Evolutionary conservation across 2,329 filamentous ascomycete species (phyloP).

Genomic region (Penicillium brevicompactum): DNA sequence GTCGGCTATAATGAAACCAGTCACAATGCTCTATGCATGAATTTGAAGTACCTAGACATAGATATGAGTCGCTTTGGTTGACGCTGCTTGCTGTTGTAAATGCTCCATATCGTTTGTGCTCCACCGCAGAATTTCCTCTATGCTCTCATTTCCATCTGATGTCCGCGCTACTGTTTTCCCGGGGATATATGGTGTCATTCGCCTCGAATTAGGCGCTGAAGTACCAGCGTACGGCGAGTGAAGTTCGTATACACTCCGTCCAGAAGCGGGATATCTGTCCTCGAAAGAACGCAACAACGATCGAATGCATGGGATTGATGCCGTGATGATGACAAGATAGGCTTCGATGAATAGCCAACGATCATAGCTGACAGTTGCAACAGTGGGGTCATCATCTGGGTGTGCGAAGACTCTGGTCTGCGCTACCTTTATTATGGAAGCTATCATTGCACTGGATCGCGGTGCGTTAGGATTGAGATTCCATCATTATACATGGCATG

Average conservation of each 20-base stretch:
- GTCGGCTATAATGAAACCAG: no score
- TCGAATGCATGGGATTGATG: constrained; percentile 33
- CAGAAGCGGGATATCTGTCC: constrained; percentile 1
- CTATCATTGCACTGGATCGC: constrained; percentile 26
- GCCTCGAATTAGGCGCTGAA: constrained; percentile 7
- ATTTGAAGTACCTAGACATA: neutral
- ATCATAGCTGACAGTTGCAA: constrained; percentile 26
- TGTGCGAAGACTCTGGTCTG: constrained; percentile 23
- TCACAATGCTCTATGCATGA: neutral
- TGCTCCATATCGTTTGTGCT: neutral
- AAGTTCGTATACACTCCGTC: constrained; percentile 15
- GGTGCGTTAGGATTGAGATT: neutral
- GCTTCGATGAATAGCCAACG: constrained; percentile 34
- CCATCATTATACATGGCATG: neutral
- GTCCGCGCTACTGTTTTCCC: constrained; percentile 13
- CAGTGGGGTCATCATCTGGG: constrained; percentile 20
- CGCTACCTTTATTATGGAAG: constrained; percentile 29
- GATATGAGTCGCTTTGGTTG: neutral
- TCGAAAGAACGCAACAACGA: constrained; percentile 19
- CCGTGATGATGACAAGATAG: constrained; percentile 34
- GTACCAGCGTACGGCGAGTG: constrained; percentile 10
- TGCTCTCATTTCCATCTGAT: constrained; percentile 10
- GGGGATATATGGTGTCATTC: constrained; percentile 6
- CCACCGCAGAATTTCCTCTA: constrained; percentile 3
- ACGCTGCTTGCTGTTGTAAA: neutral